Evolutionary conservation across 495 filamentous ascomycete genomes (phyloP).

Genomic region (Penicillium pancosmium): DNA sequence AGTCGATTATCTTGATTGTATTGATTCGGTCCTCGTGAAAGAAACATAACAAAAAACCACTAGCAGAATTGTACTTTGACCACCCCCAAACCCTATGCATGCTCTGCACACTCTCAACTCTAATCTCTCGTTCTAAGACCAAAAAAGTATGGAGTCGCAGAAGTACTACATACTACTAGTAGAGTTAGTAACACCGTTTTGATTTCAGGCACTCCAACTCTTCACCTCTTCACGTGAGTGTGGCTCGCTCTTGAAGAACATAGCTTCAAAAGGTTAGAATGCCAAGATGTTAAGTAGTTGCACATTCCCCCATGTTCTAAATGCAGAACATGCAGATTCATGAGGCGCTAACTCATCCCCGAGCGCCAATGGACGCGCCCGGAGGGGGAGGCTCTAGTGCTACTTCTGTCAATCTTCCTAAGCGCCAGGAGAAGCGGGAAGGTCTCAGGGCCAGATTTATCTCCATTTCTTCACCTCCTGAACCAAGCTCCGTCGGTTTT

Average conservation of each 20-base stretch:
- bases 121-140: too few relatives aligned
- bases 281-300: background rate
- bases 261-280: background rate
- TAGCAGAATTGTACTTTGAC: too few relatives aligned
- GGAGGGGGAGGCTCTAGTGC: background rate
- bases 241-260: background rate
- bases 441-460: conserved; percentile 24
- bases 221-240: background rate
- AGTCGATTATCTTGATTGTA: too few relatives aligned
- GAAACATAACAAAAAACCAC: too few relatives aligned
- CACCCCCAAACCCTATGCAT: too few relatives aligned
- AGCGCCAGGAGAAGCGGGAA: conserved; percentile 27
- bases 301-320: conserved; percentile 1
- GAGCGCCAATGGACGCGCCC: conserved; percentile 9
- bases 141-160: too few relatives aligned
- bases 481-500: conserved; percentile 14
- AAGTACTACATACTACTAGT: too few relatives aligned
- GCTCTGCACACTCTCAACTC: too few relatives aligned
- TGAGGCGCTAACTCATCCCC: conserved; percentile 20
- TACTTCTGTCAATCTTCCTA: conserved; percentile 3
- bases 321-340: conserved; percentile 17
- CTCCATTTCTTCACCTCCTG: conserved; percentile 9
- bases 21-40: too few relatives aligned
- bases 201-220: background rate
- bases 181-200: too few relatives aligned